A percentile compares a stretch with the other conserved stretches of the same genome.
phyloP scores from a whole-genome alignment of 768 basidiomycete genomes.

The Galerina marginata region DNA sequence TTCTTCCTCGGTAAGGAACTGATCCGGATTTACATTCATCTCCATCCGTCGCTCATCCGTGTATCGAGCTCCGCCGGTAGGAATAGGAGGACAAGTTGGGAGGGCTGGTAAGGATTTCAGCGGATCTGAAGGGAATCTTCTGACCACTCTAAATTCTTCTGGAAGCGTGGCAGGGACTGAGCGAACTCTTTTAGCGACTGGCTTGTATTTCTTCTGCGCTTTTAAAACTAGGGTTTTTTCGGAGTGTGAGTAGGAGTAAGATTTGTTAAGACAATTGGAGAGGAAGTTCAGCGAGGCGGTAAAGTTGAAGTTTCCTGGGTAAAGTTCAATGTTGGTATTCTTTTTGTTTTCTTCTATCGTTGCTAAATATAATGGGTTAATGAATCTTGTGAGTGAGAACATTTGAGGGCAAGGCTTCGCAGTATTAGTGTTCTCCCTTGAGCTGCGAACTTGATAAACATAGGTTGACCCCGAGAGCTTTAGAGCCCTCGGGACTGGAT shows the following conservation, averaged over 20 bases:
- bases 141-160: conserved; percentile 34
- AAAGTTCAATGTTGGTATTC: too few species aligned
- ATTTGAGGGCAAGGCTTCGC: too few species aligned
- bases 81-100: conserved; percentile 37
- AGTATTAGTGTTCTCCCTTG: too few species aligned
- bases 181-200: conserved; percentile 33
- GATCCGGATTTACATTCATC: conserved; percentile 29
- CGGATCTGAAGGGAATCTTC: conserved; percentile 40
- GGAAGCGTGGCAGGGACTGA: conserved; percentile 39
- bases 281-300: neutral
- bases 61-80: conserved; percentile 27
- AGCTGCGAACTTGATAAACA: too few species aligned
- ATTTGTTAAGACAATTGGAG: neutral
- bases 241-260: neutral
- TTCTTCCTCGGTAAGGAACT: conserved; percentile 42
- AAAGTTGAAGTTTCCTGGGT: too few species aligned
- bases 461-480: too few species aligned
- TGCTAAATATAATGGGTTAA: too few species aligned
- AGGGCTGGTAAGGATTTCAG: conserved; percentile 32
- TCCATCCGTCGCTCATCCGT: conserved; percentile 33
- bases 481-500: too few species aligned
- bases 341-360: too few species aligned
- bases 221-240: too few species aligned
- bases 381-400: too few species aligned
- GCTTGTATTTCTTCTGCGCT: conserved; percentile 33